phyloP scores from a whole-genome alignment of 352 stramenopile species.

The Thraustochytrium sp. region DNA sequence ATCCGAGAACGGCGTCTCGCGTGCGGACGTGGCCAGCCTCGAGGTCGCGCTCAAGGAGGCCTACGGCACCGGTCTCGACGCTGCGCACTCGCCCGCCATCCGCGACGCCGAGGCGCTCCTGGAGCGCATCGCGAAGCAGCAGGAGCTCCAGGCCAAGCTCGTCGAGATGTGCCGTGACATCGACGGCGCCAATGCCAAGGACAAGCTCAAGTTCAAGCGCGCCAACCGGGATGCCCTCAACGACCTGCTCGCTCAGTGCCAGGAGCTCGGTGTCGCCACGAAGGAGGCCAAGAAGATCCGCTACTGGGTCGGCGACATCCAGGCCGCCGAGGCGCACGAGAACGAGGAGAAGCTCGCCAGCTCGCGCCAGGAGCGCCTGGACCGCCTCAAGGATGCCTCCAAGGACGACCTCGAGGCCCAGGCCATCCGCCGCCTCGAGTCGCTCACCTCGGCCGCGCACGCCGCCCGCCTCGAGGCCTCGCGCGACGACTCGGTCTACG shows the following conservation, averaged over 20 bases:
- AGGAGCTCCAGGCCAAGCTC: conserved; percentile 26
- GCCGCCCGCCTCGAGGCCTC: neutral
- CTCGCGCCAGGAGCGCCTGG: conserved; percentile 14
- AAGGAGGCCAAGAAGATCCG: conserved; percentile 8
- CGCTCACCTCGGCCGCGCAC: conserved; percentile 12
- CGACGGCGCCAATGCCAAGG: neutral
- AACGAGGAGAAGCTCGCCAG: neutral
- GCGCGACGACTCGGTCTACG: conserved; percentile 32
- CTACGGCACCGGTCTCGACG: neutral
- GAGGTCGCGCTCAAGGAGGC: neutral
- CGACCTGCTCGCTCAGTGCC: neutral
- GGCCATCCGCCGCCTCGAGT: neutral
- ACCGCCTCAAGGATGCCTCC: conserved; percentile 11
- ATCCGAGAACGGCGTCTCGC: neutral
- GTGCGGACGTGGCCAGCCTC: neutral
- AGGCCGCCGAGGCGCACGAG: conserved; percentile 25
- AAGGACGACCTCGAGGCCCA: conserved; percentile 41
- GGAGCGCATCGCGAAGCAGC: conserved; percentile 28
- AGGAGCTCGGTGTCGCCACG: conserved; percentile 25
- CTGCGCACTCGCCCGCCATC: neutral
- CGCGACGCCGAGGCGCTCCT: conserved; percentile 1
- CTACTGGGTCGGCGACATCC: conserved; percentile 13
- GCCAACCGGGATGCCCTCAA: neutral
- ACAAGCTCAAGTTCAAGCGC: neutral
- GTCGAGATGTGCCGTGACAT: conserved; percentile 25